Conservation (phyloP, 805 yeast species). For the Suhomyces kilbournensis region DNA sequence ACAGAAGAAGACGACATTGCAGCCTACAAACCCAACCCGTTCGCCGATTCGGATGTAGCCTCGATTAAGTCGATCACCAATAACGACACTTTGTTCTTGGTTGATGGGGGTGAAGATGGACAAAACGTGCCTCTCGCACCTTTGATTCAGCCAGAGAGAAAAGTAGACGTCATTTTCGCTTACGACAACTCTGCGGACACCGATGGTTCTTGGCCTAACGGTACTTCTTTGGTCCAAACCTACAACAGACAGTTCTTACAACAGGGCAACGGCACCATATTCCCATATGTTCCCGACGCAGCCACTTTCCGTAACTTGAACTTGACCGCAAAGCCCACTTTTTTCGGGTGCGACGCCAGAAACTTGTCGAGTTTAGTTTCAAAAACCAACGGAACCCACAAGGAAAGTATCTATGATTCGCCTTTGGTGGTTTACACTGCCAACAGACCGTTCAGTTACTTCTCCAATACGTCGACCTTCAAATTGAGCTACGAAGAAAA, state of each 20-base stretch:
- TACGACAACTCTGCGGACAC: constrained; percentile 69
- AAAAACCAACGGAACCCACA: constrained; percentile 3
- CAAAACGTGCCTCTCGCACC: constrained; percentile 72
- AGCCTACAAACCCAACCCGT: constrained; percentile 30
- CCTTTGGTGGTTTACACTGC: constrained; percentile 30
- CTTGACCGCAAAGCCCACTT: constrained; percentile 26
- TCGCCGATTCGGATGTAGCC: constrained; percentile 38
- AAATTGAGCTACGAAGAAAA: constrained; percentile 22
- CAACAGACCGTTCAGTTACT: constrained; percentile 27
- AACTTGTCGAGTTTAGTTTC: constrained; percentile 20
- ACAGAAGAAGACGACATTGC: constrained; percentile 38
- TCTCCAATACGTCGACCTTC: constrained; percentile 28
- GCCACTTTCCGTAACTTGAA: constrained; percentile 23
- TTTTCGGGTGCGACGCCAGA: constrained; percentile 26
- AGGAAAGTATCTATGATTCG: constrained; percentile 11
- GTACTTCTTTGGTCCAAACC: constrained; percentile 54
- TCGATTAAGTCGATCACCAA: constrained; percentile 33
- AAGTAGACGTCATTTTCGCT: constrained; percentile 63
- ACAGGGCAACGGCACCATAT: constrained; percentile 22
- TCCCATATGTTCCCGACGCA: constrained; percentile 26
- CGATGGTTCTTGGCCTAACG: constrained; percentile 60
- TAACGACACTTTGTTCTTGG: constrained; percentile 49
- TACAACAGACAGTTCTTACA: constrained; percentile 54
- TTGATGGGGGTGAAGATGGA: constrained; percentile 77
- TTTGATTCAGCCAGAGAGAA: constrained; percentile 57